Evolutionary conservation across 352 stramenopile genomes (phyloP), one percentile per base, ranked within the genome.

Genomic region (Globisporangium nunn): DNA sequence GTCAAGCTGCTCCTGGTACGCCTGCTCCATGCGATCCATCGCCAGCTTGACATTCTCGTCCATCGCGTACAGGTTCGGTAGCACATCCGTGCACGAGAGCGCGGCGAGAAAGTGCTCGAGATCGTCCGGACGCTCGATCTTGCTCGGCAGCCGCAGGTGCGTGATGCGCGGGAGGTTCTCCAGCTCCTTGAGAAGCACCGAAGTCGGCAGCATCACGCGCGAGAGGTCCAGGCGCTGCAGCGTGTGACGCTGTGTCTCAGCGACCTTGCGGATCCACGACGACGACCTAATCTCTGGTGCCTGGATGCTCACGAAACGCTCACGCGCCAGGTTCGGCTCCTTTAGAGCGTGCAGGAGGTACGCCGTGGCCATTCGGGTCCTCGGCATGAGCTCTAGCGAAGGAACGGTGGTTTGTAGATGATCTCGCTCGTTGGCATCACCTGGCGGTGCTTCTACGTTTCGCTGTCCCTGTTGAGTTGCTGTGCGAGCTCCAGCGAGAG

Each of bases 1-100:
- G 45, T 75, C 65, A 31, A 90, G 74, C 49, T 92, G 82, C 64
- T 70, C 78, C 30, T 68, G 49, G 60, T 93, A 93, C 14, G 69
- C 81, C 31, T 72, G 63, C 63, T 92, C 82, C 47, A 93, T 74
- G 44, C 76, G 75, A 50, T 89, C 70, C 64, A 93, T 76, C n/a
- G 80, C 83, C 14, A 61, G 47, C 33, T 71, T 64, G 6, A 91
- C 74, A n/a, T 71, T 61, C 7, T 73, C 70, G 56, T 91, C 83
- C 44, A 89, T 84, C 30, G 71, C 68, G 43, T 61, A 57, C 4
- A 92, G 63, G 6, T 56, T 59, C 17, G 78, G 76, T 7, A 93
- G 60, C 28, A 90, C 28, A 30, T 68, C 62, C 0, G 64, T 54
- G 52, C 78, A 88, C 28, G 68, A 74, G n/a, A 93, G 54, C n/a